Base-by-base conservation (phyloP, 345 rosid species). In the Lepidium didymum region DNA sequence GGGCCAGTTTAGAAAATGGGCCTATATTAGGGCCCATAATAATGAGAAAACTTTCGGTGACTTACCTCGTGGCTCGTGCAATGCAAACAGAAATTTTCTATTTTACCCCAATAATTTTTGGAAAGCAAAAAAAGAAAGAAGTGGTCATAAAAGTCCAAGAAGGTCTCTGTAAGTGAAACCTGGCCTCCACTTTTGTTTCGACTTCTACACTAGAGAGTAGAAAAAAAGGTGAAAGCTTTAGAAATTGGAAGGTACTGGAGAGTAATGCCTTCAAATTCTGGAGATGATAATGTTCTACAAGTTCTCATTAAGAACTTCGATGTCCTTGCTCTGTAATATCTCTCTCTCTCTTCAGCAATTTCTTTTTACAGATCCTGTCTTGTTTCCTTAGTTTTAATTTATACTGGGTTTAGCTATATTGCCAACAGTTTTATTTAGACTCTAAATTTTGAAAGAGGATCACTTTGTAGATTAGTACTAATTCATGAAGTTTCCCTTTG, bases 231-330 rank as follows among this genome's bases (percentile, higher is more conserved):
- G n/a, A 58, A 53, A 67, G 54, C 43, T 67, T 23, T 2, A 51
- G 59, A 40, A 23, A 19, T 15, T 13, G 53, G 31, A 64, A 56
- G 65, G 56, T n/a, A 29, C 64, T 72, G 43, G 58, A 64, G 71
- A 65, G 47, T 46, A 19, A 74, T 74, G 77, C 77, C 77, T 52
- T 74, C 77, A 36, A 86, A 85, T 77, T 82, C 92, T 64, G 92
- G 95, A 49, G 75, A 80, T 51, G 87, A 85, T 77, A 84, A 67
- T 81, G 84, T 91, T 67, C 78, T 91, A 27, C 88, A 86, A 77
- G 86, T 91, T 73, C 53, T 88, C 67, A 78, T 90, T 33, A 81
- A 81, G 73, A 91, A 88, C 85, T 85, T 88, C 29, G 97, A 91
- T 76, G 87, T 91, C 74, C 87, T 91, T 85, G 92, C 97, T 75